Conservation (phyloP, 164 flowering plant species). For the Akebia trifoliata region DNA sequence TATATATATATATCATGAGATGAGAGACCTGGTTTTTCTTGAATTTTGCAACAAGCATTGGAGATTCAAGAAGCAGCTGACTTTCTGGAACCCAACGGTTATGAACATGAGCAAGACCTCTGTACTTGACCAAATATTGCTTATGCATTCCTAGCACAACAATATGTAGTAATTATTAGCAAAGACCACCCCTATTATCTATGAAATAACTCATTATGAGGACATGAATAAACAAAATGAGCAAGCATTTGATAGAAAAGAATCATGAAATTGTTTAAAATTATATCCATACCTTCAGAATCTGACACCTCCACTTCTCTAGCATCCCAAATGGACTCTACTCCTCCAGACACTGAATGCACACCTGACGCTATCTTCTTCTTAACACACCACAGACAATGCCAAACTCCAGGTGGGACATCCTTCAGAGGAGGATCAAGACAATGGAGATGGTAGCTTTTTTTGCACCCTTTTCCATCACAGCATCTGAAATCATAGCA, state of each 20-base stretch:
- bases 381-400: slow-evolving; percentile 42
- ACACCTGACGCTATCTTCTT: slow-evolving; percentile 50
- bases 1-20: neutral
- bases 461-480: slow-evolving; percentile 48
- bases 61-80: slow-evolving; percentile 49
- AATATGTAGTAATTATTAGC: slow-evolving; percentile 9
- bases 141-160: slow-evolving; percentile 36
- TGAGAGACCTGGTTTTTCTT: slow-evolving; percentile 32
- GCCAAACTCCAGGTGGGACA: slow-evolving; percentile 44
- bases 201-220: neutral
- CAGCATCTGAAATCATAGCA: slow-evolving; percentile 38
- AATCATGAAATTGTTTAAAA: neutral
- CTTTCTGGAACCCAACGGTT: slow-evolving; percentile 63
- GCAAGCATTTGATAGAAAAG: neutral
- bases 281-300: slow-evolving; percentile 30
- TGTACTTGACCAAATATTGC: slow-evolving; percentile 67
- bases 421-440: slow-evolving; percentile 43
- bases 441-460: slow-evolving; percentile 49
- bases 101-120: slow-evolving; percentile 75
- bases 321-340: slow-evolving; percentile 62
- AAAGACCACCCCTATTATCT: neutral
- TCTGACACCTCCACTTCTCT: slow-evolving; percentile 43
- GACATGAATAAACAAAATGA: neutral
- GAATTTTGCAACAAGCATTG: slow-evolving; percentile 42
- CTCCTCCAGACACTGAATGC: slow-evolving; percentile 52